A percentile compares a stretch with the other conserved stretches of the same genome.
Evolutionary conservation across 2,329 filamentous ascomycete species (phyloP).

Genomic region (Colletotrichum lindemuthianum): DNA sequence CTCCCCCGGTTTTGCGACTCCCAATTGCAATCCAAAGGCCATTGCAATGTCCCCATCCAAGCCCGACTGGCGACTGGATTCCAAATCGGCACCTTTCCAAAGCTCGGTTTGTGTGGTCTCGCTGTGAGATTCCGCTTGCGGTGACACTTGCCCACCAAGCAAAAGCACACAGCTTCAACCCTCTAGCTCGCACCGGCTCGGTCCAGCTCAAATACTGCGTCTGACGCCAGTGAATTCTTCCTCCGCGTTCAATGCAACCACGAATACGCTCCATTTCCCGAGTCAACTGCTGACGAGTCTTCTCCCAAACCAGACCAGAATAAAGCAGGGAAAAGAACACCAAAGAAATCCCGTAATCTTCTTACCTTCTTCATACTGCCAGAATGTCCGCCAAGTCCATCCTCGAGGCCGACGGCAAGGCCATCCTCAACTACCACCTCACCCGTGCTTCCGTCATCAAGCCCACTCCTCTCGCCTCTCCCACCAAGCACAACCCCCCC

Average conservation of each 20-base stretch:
- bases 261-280: slow-evolving; percentile 12
- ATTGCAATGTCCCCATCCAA: slow-evolving; percentile 13
- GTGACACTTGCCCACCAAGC: slow-evolving; percentile 23
- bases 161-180: slow-evolving; percentile 2
- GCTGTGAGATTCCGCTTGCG: slow-evolving; percentile 21
- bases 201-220: slow-evolving; percentile 13
- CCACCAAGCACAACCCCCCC: slow-evolving; percentile 90
- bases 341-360: slow-evolving; percentile 26
- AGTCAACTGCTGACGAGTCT: slow-evolving; percentile 22
- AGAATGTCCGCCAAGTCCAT: slow-evolving; percentile 83
- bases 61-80: neutral
- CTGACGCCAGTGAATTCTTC: slow-evolving; percentile 6
- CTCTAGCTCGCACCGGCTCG: neutral
- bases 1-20: neutral
- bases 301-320: slow-evolving; percentile 6
- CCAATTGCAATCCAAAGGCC: slow-evolving; percentile 17
- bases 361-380: slow-evolving; percentile 35
- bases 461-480: slow-evolving; percentile 88
- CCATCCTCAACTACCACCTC: slow-evolving; percentile 99
- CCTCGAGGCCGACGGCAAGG: slow-evolving; percentile 99
- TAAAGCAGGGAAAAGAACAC: slow-evolving; percentile 30
- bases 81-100: slow-evolving; percentile 7
- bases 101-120: slow-evolving; percentile 17
- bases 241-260: neutral
- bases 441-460: slow-evolving; percentile 97